Evolutionary conservation across 78 protist genomes (phyloP), one percentile per base, ranked within the genome.

Genomic region (Carpediemonas membranifera): DNA sequence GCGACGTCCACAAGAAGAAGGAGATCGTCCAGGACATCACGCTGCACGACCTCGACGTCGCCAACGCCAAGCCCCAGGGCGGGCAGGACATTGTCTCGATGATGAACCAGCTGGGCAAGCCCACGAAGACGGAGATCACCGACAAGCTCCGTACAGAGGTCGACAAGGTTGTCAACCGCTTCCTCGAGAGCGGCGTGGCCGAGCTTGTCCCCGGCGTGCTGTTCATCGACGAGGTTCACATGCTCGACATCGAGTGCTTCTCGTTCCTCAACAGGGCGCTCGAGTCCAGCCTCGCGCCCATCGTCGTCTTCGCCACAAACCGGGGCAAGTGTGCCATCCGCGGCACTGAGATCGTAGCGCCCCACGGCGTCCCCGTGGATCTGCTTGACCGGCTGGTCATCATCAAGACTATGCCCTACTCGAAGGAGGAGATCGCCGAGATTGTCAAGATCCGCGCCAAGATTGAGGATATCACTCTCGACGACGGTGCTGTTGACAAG

Each of bases 221-320:
- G 41, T 94, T 97, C 73, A 81, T 97, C 35, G 99, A 97, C 61
- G 99, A 97, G 83, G 96, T 77, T 61, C 99, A 97, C 82, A 97
- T 97, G 99, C 89, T 97, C 59, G 98, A 97, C 79, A 79, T 97
- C 21, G 99, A 97, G 78, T 93, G 98, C 87, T 97, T 97, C 81
- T 85, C 98, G 3, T 97, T 77, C 78, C 79, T 97, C 31, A 93
- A 97, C 88, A 7, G 93, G 2, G 98, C 98, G 13, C 84, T 97
- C 31, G 99, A 97, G 77, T 80, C 92, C 9, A 71, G 91, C 0
- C 71, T 92, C 19, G 93, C 99, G 11, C 99, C 99, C 14, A 90
- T 97, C 47, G 98, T 97, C 36, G 81, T 97, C 35, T 92, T 97
- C 55, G 99, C 99, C 35, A 95, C 99, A 57, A 97, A 97, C 78